Evolutionary conservation across 768 basidiomycete species (phyloP).

Genomic region (Tulasnella calospora): DNA sequence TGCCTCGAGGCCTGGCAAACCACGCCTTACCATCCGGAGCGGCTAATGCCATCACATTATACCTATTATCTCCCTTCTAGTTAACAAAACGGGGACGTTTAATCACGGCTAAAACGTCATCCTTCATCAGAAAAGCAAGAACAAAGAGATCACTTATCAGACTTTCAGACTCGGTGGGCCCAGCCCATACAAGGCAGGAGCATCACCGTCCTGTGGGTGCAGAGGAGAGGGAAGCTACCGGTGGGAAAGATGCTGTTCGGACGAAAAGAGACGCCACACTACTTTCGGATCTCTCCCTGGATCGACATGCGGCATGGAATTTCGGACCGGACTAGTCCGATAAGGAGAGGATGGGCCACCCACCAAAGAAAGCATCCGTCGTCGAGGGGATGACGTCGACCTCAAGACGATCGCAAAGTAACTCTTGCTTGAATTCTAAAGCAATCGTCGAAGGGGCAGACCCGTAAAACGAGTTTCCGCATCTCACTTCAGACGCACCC

Average conservation of each 20-base stretch:
- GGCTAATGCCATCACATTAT: not conserved
- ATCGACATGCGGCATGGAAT: slow-evolving; percentile 1
- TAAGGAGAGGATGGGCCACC: not conserved
- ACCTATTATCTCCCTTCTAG: not conserved
- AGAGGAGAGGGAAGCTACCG: not conserved
- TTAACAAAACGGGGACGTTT: not conserved
- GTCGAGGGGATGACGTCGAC: not conserved
- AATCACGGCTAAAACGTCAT: not conserved
- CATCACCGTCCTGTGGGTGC: not conserved
- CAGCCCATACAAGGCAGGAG: not conserved
- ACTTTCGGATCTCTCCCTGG: not conserved
- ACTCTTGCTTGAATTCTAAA: too few species aligned
- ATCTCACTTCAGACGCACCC: not conserved
- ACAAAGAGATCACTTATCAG: not conserved
- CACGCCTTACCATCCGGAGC: not conserved
- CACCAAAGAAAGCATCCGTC: too few species aligned
- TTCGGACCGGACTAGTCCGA: slow-evolving; percentile 6
- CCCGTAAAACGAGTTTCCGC: too few species aligned
- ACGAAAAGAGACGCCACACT: not conserved
- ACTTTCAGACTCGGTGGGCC: not conserved
- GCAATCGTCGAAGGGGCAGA: too few species aligned
- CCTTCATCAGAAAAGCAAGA: not conserved
- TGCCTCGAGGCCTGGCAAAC: not conserved
- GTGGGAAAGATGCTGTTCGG: not conserved
- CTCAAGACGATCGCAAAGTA: not conserved